Percentiles rank a stretch among this genome's conserved stretches.
Evolutionary conservation across 352 stramenopile genomes (phyloP).

Genomic region (Stephanocyclus meneghinianus): DNA sequence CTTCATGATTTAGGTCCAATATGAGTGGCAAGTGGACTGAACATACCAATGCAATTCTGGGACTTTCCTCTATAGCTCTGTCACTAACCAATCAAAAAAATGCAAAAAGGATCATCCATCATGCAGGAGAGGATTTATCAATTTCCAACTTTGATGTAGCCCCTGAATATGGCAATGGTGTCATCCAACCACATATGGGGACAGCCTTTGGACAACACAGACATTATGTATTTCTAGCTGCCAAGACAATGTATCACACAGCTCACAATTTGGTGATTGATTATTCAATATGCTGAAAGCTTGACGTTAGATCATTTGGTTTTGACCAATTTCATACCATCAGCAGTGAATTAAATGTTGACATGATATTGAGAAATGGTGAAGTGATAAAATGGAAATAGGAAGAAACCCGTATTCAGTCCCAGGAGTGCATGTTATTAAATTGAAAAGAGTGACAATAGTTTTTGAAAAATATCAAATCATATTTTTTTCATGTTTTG

Average conservation of each 20-base stretch:
- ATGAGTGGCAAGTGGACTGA: too few relatives aligned
- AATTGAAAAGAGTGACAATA: too few relatives aligned
- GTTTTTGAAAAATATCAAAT: too few relatives aligned
- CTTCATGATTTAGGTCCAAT: too few relatives aligned
- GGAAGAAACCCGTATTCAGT: too few relatives aligned
- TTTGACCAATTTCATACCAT: conserved; percentile 53
- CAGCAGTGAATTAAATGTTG: conserved; percentile 29
- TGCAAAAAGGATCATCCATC: conserved; percentile 25
- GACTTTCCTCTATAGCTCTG: conserved; percentile 27
- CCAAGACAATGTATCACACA: conserved; percentile 45
- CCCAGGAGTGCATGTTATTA: too few relatives aligned
- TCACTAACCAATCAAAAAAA: conserved; percentile 28
- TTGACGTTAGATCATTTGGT: conserved; percentile 42
- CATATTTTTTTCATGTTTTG: too few relatives aligned
- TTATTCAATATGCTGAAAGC: conserved; percentile 34
- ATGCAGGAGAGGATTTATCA: conserved; percentile 28
- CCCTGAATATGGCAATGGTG: conserved; percentile 44
- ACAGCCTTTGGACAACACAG: conserved; percentile 27
- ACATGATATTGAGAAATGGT: conserved; percentile 21
- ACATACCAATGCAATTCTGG: conserved; percentile 26
- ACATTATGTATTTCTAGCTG: conserved; percentile 26
- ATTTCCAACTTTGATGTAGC: conserved; percentile 49
- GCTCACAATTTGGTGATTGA: conserved; percentile 13
- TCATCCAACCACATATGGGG: conserved; percentile 29
- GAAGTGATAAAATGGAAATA: too few relatives aligned